A percentile compares a stretch with the other conserved stretches of the same genome.
Conservation (phyloP, 1,284 basidiomycete genomes). For the Ustilago bromivora region DNA sequence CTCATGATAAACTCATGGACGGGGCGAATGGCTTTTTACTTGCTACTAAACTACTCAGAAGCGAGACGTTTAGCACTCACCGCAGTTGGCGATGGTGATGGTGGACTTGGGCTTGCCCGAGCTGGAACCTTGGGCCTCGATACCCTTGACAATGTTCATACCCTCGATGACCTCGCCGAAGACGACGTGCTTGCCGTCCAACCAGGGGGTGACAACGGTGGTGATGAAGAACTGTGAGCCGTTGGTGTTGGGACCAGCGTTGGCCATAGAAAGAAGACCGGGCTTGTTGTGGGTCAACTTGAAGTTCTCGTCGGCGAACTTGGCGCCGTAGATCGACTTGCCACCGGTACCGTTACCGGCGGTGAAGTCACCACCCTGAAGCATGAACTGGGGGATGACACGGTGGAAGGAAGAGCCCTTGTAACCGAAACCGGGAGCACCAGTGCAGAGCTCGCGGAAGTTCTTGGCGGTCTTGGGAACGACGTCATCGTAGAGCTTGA, state of each 20-base stretch:
- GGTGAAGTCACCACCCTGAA: conserved; percentile 69
- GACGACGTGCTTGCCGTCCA: conserved; percentile 93
- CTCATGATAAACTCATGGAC: not conserved
- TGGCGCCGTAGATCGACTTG: conserved; percentile 67
- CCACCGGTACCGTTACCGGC: conserved; percentile 68
- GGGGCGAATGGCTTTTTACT: not conserved
- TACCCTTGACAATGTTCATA: conserved; percentile 66
- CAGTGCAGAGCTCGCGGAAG: conserved; percentile 66
- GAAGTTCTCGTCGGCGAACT: conserved; percentile 66
- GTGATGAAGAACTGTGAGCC: conserved; percentile 69
- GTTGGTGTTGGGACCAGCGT: conserved; percentile 72
- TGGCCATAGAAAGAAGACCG: conserved; percentile 63
- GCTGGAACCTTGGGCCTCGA: conserved; percentile 62
- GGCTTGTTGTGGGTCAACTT: conserved; percentile 62
- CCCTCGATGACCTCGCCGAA: conserved; percentile 81
- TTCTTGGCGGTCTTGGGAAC: conserved; percentile 68
- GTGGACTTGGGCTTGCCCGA: conserved; percentile 62
- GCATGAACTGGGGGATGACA: conserved; percentile 77
- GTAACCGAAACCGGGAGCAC: conserved; percentile 80
- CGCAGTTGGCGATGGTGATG: conserved; percentile 67
- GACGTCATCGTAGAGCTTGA: conserved; percentile 66
- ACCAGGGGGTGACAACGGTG: conserved; percentile 73
- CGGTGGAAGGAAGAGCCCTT: conserved; percentile 77
- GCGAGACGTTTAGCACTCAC: conserved; percentile 56
- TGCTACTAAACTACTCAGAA: not conserved